Evolutionary conservation across 805 yeast genomes (phyloP), one percentile per base, ranked within the genome.

Genomic region (Candida boleticola): DNA sequence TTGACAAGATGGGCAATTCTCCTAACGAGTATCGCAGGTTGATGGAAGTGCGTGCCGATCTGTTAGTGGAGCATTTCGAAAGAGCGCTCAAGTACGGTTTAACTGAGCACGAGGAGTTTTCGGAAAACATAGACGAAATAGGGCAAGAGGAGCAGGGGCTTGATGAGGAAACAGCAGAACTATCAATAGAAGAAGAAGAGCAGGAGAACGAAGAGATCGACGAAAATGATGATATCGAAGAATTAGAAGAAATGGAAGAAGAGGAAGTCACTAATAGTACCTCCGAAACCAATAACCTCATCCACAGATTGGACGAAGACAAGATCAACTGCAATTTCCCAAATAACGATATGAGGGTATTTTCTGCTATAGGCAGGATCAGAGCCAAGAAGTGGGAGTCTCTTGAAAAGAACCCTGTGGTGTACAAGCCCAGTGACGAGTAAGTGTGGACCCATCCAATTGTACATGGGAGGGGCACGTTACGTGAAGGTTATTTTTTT

Each of bases 291-390:
- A 16, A 23, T 5, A 14, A 14, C 3, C 4, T 20, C 5, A 23
- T 36, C 14, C 26, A 22, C 11, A 16, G 16, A 16, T 19, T 11
- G 23, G 19, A 21, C 4, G 22, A 34, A 6, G 39, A 36, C 17
- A 36, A 18, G 4, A 25, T 33, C 13, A 13, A 20, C 4, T 19
- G 27, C n/a, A 33, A 33, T n/a, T 9, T 21, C 16, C 17, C 17
- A 14, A 14, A 25, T 13, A 50, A 49, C 22, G 37, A 47, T n/a
- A 44, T 61, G 42, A 52, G 61, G 29, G 36, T 49, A 26, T 62
- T 55, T 43, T 52, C 62, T 5, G 53, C 50, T 22, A 57, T 64
- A 9, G 69, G 69, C 4, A 44, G 45, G 36, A 51, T 53, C 9
- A 48, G 69, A 29, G 45, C 53, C 22, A 50, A 51, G 26, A 37